Base-by-base conservation (phyloP, 2,329 filamentous ascomycete genomes). In the Sclerotinia nivalis region DNA sequence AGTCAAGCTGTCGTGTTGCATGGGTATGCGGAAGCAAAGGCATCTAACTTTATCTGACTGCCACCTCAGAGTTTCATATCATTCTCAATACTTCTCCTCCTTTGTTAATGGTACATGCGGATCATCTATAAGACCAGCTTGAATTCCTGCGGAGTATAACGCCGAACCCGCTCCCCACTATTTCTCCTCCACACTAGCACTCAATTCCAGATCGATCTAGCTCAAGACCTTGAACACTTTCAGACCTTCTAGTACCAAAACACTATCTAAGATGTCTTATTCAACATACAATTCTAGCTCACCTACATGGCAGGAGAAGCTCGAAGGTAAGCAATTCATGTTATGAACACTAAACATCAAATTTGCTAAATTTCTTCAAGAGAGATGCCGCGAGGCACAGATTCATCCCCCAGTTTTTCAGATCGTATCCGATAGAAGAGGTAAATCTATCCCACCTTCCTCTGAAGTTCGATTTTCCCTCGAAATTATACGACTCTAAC, bases 341-440 rank as follows among this genome's bases (percentile, higher is more conserved):
- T 55, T 62, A 5, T 45, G n/a, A 50, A 40, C 49, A 62, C 70
- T 71, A 71, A 64, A 62, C 43, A 69, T 74, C 60, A 54, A 37
- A 40, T 52, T 64, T 45, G 75, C 73, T 72, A 75, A 43, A 77
- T 74, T 72, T 54, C 37, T 73, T 74, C 70, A 72, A 91, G 89
- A 86, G 69, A 83, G 85, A 73, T 91, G 89, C 78, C 84, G 82
- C 69, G 82, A 83, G 71, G 82, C 82, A 68, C 84, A 87, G 71
- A 77, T 87, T 54, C 79, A 81, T 56, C 79, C 82, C 62, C 90
- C 90, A 10, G 81, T 86, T 67, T 93, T 89, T 79, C 88, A 90
- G 77, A 88, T 92, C 75, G 86, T 92, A 66, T 93, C 91, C 75
- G 91, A 93, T 80, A 87, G 90, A 78, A 86, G 91, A 86, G 90